These are phyloP conservation scores for Leonotis leonurus DNA, from an alignment of 257 asterid genomes.

Conservation along the genomic window DNA sequence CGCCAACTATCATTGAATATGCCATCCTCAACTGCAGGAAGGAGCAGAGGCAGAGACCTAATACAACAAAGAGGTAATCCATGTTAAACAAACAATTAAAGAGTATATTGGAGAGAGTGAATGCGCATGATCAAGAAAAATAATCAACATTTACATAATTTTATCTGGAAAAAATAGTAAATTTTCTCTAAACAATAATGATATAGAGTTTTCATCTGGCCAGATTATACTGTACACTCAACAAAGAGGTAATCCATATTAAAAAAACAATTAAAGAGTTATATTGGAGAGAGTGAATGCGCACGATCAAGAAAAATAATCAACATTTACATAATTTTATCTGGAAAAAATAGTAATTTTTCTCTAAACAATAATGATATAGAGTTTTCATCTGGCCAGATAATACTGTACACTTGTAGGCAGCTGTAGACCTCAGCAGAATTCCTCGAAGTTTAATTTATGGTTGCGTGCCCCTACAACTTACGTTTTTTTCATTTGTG, in stretches of 20 bases:
- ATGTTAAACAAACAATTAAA: neutral
- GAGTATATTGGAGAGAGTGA: too few species aligned
- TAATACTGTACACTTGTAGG: neutral
- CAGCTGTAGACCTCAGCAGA: neutral
- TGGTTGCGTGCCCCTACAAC: neutral
- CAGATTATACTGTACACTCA: neutral
- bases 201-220: neutral
- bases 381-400: neutral
- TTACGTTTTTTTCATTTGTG: neutral
- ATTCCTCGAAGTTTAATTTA: neutral
- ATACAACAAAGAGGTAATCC: neutral
- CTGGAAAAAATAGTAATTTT: neutral
- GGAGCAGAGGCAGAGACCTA: conserved; percentile 94
- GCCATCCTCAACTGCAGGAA: conserved; percentile 99
- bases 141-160: neutral
- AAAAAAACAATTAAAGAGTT: neutral
- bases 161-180: neutral
- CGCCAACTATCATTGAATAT: conserved; percentile 99
- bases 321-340: neutral
- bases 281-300: too few species aligned
- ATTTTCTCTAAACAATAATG: neutral
- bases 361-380: neutral
- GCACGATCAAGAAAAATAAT: neutral
- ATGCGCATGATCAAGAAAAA: too few species aligned
- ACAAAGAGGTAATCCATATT: neutral